These are phyloP conservation scores for Crataegus laevigata DNA, from an alignment of 306 rosid species.

Conservation along the genomic window DNA sequence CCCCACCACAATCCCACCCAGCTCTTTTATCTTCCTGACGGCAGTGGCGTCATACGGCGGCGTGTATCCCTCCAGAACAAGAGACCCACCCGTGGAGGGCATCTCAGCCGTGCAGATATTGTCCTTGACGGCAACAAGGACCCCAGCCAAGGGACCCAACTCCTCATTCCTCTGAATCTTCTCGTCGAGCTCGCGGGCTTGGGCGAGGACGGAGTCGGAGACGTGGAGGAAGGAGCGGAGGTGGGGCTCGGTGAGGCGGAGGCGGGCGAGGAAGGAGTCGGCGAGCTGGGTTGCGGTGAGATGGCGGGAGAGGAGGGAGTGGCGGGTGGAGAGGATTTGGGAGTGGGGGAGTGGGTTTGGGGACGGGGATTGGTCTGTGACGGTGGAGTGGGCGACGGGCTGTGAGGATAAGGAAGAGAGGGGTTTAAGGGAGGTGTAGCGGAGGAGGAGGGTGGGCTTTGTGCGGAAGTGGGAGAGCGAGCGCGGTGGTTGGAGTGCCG, in stretches of 20 bases:
- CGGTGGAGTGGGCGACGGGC: conserved; percentile 33
- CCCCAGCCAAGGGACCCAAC: conserved; percentile 77
- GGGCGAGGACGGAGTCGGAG: conserved; percentile 38
- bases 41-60: conserved; percentile 92
- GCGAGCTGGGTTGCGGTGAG: conserved; percentile 59
- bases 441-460: conserved; percentile 23
- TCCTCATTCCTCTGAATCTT: conserved; percentile 46
- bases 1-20: conserved; percentile 79
- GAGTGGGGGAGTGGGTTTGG: conserved; percentile 28
- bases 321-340: conserved; percentile 76
- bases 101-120: conserved; percentile 82
- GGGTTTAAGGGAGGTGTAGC: conserved; percentile 12
- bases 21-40: conserved; percentile 57
- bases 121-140: conserved; percentile 80
- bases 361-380: conserved; percentile 35
- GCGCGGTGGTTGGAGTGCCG: conserved; percentile 74
- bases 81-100: conserved; percentile 90
- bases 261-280: conserved; percentile 54
- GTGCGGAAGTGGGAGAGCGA: conserved; percentile 53
- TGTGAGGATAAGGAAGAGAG: conserved; percentile 35
- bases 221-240: conserved; percentile 80
- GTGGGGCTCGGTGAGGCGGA: conserved; percentile 62
- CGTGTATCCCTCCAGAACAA: conserved; percentile 60
- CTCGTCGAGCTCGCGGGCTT: conserved; percentile 50
- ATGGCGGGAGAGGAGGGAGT: conserved; percentile 62